Percentiles rank a stretch among this genome's conserved stretches.
Evolutionary conservation across 768 basidiomycete species (phyloP).

Genomic region (Austroboletus festivus): DNA sequence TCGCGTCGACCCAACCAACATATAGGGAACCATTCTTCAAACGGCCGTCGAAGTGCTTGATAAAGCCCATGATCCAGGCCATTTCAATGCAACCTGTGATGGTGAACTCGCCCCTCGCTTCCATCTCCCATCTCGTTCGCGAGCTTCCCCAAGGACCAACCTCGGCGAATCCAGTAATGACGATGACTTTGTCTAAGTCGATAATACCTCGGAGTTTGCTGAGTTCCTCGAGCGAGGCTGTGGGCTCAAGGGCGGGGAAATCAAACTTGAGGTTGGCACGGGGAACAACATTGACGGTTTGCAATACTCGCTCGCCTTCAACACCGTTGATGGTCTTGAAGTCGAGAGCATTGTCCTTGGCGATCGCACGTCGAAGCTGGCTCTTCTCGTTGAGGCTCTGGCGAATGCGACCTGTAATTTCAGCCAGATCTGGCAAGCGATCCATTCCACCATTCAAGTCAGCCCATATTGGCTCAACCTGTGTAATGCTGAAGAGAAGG

Average conservation of each 20-base stretch:
- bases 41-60: conserved; percentile 98
- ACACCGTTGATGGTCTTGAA: conserved; percentile 88
- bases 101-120: conserved; percentile 93
- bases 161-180: conserved; percentile 95
- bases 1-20: conserved; percentile 98
- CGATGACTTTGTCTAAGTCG: conserved; percentile 94
- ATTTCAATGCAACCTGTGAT: conserved; percentile 99
- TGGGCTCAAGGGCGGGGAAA: conserved; percentile 81
- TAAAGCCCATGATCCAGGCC: conserved; percentile 99
- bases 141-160: conserved; percentile 99
- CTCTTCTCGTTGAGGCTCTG: conserved; percentile 78
- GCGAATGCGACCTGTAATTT: conserved; percentile 87
- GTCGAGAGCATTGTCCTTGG: conserved; percentile 93
- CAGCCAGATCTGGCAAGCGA: conserved; percentile 90
- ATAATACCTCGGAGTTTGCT: conserved; percentile 80
- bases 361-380: conserved; percentile 88
- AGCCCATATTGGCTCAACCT: conserved; percentile 99
- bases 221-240: conserved; percentile 70
- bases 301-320: conserved; percentile 88
- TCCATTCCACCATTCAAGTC: conserved; percentile 99
- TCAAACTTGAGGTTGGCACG: conserved; percentile 98
- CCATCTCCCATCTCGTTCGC: conserved; percentile 99
- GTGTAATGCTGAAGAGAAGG: conserved; percentile 97
- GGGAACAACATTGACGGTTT: conserved; percentile 89
- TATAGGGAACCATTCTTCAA: conserved; percentile 89